Conservation (phyloP, 768 basidiomycete species). For the Russula dissimulans region DNA sequence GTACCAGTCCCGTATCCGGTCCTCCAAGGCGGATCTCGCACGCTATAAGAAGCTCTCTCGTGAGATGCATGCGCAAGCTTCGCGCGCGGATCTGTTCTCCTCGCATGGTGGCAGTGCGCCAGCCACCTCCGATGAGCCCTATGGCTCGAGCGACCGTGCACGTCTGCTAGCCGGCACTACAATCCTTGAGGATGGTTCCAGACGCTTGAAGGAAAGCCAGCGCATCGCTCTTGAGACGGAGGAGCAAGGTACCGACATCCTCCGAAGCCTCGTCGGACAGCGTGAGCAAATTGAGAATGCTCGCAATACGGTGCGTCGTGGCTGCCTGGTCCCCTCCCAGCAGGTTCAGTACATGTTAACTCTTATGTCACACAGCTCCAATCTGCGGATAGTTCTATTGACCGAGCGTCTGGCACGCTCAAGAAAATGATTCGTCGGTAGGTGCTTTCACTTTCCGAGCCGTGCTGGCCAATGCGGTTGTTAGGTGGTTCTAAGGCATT, state of each 20-base stretch:
- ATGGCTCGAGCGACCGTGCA: constrained; percentile 58
- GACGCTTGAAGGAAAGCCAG: constrained; percentile 82
- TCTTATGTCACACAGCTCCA: constrained; percentile 46
- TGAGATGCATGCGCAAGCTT: constrained; percentile 58
- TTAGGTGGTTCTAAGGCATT: constrained; percentile 22
- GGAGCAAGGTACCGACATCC: constrained; percentile 87
- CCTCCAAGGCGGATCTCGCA: constrained; percentile 65
- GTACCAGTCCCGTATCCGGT: constrained; percentile 66
- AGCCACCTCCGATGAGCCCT: constrained; percentile 76
- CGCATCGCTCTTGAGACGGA: constrained; percentile 94
- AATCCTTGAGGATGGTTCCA: constrained; percentile 73
- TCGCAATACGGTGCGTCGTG: constrained; percentile 63
- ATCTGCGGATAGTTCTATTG: constrained; percentile 81
- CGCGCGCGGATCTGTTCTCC: constrained; percentile 69
- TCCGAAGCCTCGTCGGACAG: constrained; percentile 76
- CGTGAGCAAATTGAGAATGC: constrained; percentile 93
- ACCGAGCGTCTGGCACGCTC: constrained; percentile 83
- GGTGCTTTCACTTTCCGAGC: constrained; percentile 24
- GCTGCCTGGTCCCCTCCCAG: background rate
- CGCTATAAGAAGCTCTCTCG: constrained; percentile 75
- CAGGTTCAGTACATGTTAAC: background rate
- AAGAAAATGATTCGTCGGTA: constrained; percentile 96
- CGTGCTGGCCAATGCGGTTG: constrained; percentile 16
- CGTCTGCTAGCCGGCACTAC: constrained; percentile 72
- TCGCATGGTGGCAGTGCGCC: constrained; percentile 21